Evolutionary conservation across 805 yeast species (phyloP).

Genomic region (Monosporozyma yasuniensis): DNA sequence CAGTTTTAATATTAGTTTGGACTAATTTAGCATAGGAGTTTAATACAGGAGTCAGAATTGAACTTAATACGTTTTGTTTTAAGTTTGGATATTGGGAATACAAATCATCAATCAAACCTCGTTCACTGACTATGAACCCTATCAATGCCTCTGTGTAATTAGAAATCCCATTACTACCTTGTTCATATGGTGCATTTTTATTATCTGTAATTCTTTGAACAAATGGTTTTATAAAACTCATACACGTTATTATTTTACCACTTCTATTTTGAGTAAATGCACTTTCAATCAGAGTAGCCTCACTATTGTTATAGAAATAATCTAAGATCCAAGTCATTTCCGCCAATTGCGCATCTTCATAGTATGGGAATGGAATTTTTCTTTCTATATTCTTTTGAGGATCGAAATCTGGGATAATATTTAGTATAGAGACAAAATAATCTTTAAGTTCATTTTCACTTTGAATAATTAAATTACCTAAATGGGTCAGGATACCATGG

Average conservation of each 20-base stretch:
- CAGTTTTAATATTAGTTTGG: constrained; percentile 31
- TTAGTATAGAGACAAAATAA: constrained; percentile 40
- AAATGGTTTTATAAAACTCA: constrained; percentile 40
- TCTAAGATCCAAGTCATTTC: constrained; percentile 37
- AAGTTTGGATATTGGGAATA: constrained; percentile 29
- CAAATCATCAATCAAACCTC: constrained; percentile 37
- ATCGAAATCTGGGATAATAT: constrained; percentile 36
- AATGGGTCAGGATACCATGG: constrained; percentile 56
- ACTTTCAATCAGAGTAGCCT: constrained; percentile 28
- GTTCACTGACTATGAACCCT: constrained; percentile 42
- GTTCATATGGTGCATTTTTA: constrained; percentile 45
- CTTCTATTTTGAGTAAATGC: constrained; percentile 36
- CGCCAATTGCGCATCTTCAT: constrained; percentile 29
- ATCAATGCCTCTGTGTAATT: constrained; percentile 45
- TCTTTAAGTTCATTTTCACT: constrained; percentile 48
- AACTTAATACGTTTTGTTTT: constrained; percentile 25
- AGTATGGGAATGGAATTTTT: constrained; percentile 35
- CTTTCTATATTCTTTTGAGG: constrained; percentile 35
- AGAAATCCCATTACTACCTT: constrained; percentile 51
- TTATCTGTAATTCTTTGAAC: constrained; percentile 34
- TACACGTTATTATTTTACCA: constrained; percentile 34
- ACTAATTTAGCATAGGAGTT: constrained; percentile 35
- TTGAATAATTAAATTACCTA: constrained; percentile 45
- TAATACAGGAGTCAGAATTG: constrained; percentile 30
- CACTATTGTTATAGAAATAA: constrained; percentile 34